Percentiles rank a stretch among this genome's conserved stretches.
Evolutionary conservation across 768 basidiomycete species (phyloP).

Genomic region (Termitomyces titanicus): DNA sequence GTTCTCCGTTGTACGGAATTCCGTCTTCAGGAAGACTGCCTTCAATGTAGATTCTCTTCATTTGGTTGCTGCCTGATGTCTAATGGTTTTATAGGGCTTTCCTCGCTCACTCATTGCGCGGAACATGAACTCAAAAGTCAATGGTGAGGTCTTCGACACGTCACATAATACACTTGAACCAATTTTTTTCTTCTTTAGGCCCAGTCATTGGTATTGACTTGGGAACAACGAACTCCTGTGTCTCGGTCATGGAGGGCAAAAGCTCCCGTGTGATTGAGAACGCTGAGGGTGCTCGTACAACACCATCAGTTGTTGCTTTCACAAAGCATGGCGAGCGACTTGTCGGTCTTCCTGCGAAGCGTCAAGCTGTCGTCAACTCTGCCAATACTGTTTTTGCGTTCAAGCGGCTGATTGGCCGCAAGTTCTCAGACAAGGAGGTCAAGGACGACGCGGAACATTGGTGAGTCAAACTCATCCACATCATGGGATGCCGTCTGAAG

Average conservation of each 20-base stretch:
- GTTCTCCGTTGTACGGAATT: conserved; percentile 63
- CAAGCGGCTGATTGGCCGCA: conserved; percentile 92
- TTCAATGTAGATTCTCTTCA: conserved; percentile 49
- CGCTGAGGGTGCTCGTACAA: conserved; percentile 95
- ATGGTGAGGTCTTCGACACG: conserved; percentile 46
- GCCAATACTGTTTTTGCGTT: conserved; percentile 92
- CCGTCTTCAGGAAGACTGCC: conserved; percentile 48
- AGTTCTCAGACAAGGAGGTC: conserved; percentile 91
- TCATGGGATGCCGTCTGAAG: background rate
- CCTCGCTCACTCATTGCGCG: conserved; percentile 76
- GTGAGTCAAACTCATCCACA: conserved; percentile 32
- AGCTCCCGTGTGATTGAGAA: conserved; percentile 95
- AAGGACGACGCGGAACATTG: conserved; percentile 87
- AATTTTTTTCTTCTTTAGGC: conserved; percentile 34
- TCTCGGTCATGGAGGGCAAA: conserved; percentile 94
- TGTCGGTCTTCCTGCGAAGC: conserved; percentile 94
- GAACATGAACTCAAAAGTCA: conserved; percentile 95
- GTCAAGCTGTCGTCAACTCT: conserved; percentile 95
- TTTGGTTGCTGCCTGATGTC: background rate
- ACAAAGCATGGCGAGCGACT: conserved; percentile 97
- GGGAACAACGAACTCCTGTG: conserved; percentile 91
- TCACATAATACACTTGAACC: conserved; percentile 1
- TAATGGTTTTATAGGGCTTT: conserved; percentile 42
- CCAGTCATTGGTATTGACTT: conserved; percentile 97
- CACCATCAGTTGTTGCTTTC: conserved; percentile 98